Conservation (phyloP, 1,139 yeast genomes). For the Magnusiomyces paraingens region DNA sequence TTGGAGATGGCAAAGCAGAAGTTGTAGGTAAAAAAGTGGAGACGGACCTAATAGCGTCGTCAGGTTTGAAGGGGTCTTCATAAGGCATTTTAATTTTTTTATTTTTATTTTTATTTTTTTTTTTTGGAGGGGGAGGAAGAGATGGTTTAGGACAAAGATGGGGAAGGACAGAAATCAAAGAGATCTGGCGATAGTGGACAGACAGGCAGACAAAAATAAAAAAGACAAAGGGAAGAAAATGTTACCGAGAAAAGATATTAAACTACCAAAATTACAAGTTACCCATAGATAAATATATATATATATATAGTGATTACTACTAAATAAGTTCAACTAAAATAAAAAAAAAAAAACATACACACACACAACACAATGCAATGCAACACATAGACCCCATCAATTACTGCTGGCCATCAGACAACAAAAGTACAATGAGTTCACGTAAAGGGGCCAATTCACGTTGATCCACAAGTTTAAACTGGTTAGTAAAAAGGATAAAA, state of each 20-base stretch:
- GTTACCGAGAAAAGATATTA: too few relatives aligned
- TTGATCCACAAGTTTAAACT: constrained; percentile 65
- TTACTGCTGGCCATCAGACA: constrained; percentile 29
- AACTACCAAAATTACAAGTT: too few relatives aligned
- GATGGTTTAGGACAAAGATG: background rate
- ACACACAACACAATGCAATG: too few relatives aligned
- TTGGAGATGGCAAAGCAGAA: too few relatives aligned
- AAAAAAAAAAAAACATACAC: background rate
- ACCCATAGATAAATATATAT: too few relatives aligned
- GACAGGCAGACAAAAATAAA: background rate
- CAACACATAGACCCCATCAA: too few relatives aligned
- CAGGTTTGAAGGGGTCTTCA: background rate
- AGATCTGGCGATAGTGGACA: too few relatives aligned
- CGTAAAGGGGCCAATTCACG: constrained; percentile 91
- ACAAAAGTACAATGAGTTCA: constrained; percentile 73
- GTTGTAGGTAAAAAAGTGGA: background rate
- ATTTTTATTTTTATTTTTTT: background rate
- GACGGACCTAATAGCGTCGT: background rate
- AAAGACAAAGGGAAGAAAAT: too few relatives aligned
- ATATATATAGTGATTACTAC: too few relatives aligned
- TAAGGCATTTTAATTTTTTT: background rate
- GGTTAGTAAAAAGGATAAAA: constrained; percentile 79
- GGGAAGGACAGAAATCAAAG: too few relatives aligned
- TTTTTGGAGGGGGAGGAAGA: background rate
- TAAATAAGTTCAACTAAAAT: background rate